Evolutionary conservation across 495 filamentous ascomycete genomes (phyloP).

Genomic region (Chaetomidium leptoderma): DNA sequence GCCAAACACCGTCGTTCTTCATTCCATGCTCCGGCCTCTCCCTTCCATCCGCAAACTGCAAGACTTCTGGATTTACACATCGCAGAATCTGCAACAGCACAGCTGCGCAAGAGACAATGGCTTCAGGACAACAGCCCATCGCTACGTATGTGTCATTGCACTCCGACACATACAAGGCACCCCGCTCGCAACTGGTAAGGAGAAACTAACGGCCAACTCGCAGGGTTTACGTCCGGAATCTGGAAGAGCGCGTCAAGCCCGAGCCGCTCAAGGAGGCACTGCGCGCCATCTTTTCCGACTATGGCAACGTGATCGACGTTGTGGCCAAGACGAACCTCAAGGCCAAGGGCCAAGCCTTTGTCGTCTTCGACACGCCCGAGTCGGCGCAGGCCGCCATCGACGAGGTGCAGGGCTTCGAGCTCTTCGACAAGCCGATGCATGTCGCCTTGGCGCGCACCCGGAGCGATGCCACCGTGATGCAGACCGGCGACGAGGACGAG

Average conservation of each 20-base stretch:
- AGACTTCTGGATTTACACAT: not conserved
- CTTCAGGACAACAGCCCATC: slow-evolving; percentile 39
- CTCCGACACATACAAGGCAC: slow-evolving; percentile 52
- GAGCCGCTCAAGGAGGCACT: slow-evolving; percentile 72
- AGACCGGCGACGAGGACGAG: slow-evolving; percentile 67
- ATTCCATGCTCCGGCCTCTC: too few relatives aligned
- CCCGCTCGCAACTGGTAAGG: slow-evolving; percentile 7
- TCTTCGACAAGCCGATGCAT: slow-evolving; percentile 91
- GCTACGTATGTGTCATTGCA: slow-evolving; percentile 65
- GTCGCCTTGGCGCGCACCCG: slow-evolving; percentile 78
- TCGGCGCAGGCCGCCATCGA: slow-evolving; percentile 76
- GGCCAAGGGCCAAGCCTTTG: slow-evolving; percentile 92
- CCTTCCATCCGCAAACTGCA: not conserved
- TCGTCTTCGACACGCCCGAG: slow-evolving; percentile 81
- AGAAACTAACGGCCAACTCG: slow-evolving; percentile 16
- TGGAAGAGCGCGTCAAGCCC: slow-evolving; percentile 88
- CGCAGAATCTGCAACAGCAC: not conserved
- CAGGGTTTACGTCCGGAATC: slow-evolving; percentile 75
- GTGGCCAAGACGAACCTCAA: slow-evolving; percentile 89
- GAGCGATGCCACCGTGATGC: slow-evolving; percentile 82
- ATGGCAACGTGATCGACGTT: slow-evolving; percentile 85
- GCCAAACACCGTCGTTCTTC: too few relatives aligned
- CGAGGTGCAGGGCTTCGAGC: slow-evolving; percentile 87
- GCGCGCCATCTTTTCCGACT: slow-evolving; percentile 78
- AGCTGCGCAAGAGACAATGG: slow-evolving; percentile 28